A percentile compares a stretch with the other conserved stretches of the same genome.
These are phyloP conservation scores for Exophiala sideris DNA, from an alignment of 2,329 filamentous ascomycete genomes.

Conservation along the genomic window DNA sequence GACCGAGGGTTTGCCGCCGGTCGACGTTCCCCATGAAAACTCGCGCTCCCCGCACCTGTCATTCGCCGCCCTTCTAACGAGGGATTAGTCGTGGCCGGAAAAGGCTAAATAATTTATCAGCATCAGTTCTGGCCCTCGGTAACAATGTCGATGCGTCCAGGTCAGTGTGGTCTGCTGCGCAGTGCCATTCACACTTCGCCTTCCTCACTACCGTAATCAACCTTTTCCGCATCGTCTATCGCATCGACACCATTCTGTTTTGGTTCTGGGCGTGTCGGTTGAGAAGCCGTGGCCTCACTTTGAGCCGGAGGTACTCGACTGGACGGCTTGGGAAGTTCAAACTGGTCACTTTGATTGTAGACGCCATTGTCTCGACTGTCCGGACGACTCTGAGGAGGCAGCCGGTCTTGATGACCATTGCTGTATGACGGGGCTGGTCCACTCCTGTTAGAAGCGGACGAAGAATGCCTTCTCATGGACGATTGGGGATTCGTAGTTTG, in stretches of 20 bases:
- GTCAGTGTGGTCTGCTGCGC: no score
- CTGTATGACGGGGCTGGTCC: constrained; percentile 9
- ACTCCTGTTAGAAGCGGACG: constrained; percentile 10
- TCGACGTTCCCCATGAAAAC: constrained; percentile 4
- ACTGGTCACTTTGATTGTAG: constrained; percentile 6
- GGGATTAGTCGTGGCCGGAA: neutral
- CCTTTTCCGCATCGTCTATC: constrained; percentile 27
- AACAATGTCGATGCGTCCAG: no score
- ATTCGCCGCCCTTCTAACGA: neutral
- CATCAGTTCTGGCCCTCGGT: no score
- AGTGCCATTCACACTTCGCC: constrained; percentile 36
- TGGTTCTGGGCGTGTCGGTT: neutral
- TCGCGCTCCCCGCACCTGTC: neutral
- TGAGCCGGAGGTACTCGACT: neutral
- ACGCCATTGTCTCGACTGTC: constrained; percentile 12
- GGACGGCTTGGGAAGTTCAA: constrained; percentile 2
- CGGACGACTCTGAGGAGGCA: constrained; percentile 11
- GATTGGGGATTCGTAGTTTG: constrained; percentile 1
- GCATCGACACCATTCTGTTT: constrained; percentile 15
- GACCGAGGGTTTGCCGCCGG: constrained; percentile 13
- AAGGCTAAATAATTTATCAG: no score
- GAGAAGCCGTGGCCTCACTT: constrained; percentile 9
- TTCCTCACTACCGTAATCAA: constrained; percentile 42
- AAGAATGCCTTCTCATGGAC: constrained; percentile 17
- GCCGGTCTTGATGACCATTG: constrained; percentile 22